Base-by-base conservation (phyloP, 2,329 filamentous ascomycete genomes). In the Aureobasidium subglaciale region DNA sequence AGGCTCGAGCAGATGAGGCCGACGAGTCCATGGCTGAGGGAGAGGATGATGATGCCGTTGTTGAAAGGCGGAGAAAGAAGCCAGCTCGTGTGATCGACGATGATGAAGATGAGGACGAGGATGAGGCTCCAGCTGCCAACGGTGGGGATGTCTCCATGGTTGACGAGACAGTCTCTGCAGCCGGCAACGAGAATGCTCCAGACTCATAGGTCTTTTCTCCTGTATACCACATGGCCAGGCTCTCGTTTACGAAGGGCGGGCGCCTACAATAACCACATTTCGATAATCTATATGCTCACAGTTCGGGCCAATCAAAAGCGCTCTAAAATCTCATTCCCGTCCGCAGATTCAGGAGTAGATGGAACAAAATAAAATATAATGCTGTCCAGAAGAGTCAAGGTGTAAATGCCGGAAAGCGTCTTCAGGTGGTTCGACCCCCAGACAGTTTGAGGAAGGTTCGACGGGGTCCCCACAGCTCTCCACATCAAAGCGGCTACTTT, bases 81-180 rank as follows among this genome's bases (percentile, higher is more conserved):
- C 61, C 61, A 15, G 62, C 63, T 22, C 61, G 67, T 18, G 62
- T 70, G 13, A 45, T 69, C 3, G 65, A 69, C 43, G 50, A 54
- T 18, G 50, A 54, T 11, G n/a, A n/a, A n/a, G 67, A 69, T 24
- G 67, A 70, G 6, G 66, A 67, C 11, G 67, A 68, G 4, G 66
- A 66, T 16, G 63, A 58, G 13, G 49, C 55, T 25, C 57, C 59
- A 16, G 56, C 49, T 38, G 49, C 58, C 41, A 37, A 54, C 10
- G 50, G 54, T 29, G 56, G 55, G 11, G 56, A 57, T 34, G 57
- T 57, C n/a, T 53, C 55, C 30, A 56, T 58, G 35, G 56, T 57
- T 27, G 56, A 57, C 20, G 56, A 57, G 27, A 30, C 53, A 4
- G 38, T 40, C 13, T 27, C 49, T 9, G 56, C 58, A 32, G 56